Percentiles rank a stretch among this genome's conserved stretches.
These are phyloP conservation scores for Cladorrhinum sp. DNA, from an alignment of 2,329 filamentous ascomycete genomes.

Conservation along the genomic window DNA sequence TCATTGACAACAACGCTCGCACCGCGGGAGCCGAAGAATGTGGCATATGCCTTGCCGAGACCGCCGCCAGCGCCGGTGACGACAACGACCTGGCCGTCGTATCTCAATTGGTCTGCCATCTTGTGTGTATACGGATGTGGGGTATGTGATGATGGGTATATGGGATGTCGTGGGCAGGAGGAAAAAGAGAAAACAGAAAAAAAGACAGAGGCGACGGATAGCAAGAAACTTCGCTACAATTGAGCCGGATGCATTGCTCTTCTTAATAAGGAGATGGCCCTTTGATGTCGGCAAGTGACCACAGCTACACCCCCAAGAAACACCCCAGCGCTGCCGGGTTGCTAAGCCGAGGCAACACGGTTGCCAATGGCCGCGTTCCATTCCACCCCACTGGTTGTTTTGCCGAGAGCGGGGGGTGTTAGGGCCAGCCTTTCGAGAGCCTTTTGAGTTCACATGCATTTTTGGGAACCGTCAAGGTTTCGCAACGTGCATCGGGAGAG, in stretches of 20 bases:
- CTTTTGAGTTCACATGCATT: conserved; percentile 25
- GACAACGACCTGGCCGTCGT: conserved; percentile 84
- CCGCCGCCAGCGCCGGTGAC: conserved; percentile 84
- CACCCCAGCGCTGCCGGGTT: conserved; percentile 21
- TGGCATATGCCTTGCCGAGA: conserved; percentile 75
- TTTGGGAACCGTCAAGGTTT: neutral
- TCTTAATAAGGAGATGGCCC: conserved; percentile 17
- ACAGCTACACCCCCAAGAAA: conserved; percentile 6
- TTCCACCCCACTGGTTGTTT: conserved; percentile 16
- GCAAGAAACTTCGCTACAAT: neutral
- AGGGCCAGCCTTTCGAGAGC: conserved; percentile 9
- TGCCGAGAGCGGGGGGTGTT: conserved; percentile 27
- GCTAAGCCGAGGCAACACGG: conserved; percentile 29
- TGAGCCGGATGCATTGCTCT: conserved; percentile 12
- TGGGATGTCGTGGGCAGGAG: neutral
- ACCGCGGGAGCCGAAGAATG: conserved; percentile 88
- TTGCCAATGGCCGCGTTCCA: conserved; percentile 16
- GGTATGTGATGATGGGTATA: neutral
- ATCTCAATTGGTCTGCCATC: conserved; percentile 69
- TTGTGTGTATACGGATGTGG: conserved; percentile 13
- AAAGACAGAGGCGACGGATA: conserved; percentile 5
- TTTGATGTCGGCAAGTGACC: conserved; percentile 23
- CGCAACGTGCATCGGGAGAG: conserved; percentile 14
- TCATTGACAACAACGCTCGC: conserved; percentile 83
- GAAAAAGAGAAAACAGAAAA: conserved; percentile 4